Base-by-base conservation (phyloP, 2,329 filamentous ascomycete genomes). In the Claviceps lovelessii region DNA sequence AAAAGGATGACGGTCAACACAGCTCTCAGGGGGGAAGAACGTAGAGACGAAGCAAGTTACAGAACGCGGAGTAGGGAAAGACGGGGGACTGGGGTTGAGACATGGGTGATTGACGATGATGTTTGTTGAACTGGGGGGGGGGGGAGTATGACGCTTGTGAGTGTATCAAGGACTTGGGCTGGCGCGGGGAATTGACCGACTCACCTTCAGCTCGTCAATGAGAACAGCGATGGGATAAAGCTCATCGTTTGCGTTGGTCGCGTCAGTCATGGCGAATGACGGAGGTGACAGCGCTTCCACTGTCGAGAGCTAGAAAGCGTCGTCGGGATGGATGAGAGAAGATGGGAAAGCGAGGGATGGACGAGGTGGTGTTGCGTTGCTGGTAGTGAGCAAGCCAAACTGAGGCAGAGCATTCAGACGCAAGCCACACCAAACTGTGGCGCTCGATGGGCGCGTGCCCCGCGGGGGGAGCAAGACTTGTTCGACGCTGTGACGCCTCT, bases 141-240 rank as follows among this genome's bases (percentile, higher is more conserved):
- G 49, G n/a, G 33, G 46, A 28, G 45, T 17, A 52, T 9, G 28
- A 51, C 44, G 45, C 41, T 28, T 19, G 28, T 31, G 29, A 31
- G 23, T 37, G 44, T 48, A 48, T 41, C 45, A 35, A 47, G 49
- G 39, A 51, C 17, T 8, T 15, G 35, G 54, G 5, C 42, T 50
- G 41, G 37, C 29, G 50, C 37, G 33, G 37, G 9, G 11, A 37
- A 37, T 58, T 60, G 41, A 41, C 39, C 39, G 61, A 66, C 72
- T 66, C 81, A 95, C 90, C 88, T 96, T 98, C 68, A 98, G 81
- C 82, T 98, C 93, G 73, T 98, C 93, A 74, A 98, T 98, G 74
- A 98, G 85, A 64, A 98, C 93, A 69, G 94, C 93, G 78, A 98
- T 98, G 71, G 93, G 93, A 74, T 97, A 98, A 68, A 98, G 90